Evolutionary conservation across 192 early-diverging fungal genomes (phyloP).

Genomic region (Diversispora eburnea): DNA sequence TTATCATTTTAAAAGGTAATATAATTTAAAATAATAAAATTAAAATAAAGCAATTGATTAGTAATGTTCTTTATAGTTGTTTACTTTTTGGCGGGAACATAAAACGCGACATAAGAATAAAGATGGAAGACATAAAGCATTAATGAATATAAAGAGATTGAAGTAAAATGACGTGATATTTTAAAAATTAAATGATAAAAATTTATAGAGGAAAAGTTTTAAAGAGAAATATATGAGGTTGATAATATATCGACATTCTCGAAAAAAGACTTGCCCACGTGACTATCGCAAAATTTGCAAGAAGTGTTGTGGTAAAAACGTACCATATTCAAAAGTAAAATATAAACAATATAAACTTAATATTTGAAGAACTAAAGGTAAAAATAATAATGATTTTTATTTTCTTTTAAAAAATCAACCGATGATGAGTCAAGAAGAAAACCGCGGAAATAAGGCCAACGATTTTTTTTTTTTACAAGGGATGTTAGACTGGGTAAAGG

Average conservation of each 20-base stretch:
- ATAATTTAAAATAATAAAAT: not conserved
- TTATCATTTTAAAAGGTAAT: not conserved
- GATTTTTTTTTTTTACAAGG: not conserved
- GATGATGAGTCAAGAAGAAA: not conserved
- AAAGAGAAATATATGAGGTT: not conserved
- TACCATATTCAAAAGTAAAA: constrained; percentile 1
- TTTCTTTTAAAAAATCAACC: not conserved
- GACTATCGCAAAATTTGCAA: not conserved
- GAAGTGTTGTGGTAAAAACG: not conserved
- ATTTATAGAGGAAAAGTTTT: not conserved
- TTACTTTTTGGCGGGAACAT: not conserved
- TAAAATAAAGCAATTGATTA: no score
- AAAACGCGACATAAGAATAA: not conserved
- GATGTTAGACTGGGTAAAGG: not conserved
- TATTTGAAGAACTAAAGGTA: not conserved
- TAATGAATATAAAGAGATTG: no score
- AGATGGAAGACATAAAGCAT: no score
- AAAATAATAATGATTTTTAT: not conserved
- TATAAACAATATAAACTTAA: not conserved
- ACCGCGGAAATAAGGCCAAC: not conserved
- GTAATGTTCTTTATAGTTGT: not conserved
- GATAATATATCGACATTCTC: no score
- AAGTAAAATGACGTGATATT: no score
- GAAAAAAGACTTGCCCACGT: constrained; percentile 5
- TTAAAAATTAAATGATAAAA: not conserved